A percentile compares a stretch with the other conserved stretches of the same genome.
These are phyloP conservation scores for Pichia heedii DNA, from an alignment of 805 yeast species.

Conservation along the genomic window DNA sequence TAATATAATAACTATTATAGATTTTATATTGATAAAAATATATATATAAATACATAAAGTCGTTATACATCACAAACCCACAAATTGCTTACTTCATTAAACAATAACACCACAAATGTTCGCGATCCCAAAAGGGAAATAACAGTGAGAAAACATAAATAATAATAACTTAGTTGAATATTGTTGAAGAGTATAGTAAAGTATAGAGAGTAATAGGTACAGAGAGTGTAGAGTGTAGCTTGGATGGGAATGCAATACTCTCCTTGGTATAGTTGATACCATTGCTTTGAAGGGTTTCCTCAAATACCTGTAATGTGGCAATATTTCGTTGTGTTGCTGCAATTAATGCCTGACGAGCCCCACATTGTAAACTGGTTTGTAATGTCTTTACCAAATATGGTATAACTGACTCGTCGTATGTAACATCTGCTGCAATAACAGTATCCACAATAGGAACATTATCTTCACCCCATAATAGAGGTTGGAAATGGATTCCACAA, in stretches of 20 bases:
- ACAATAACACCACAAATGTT: too few species aligned
- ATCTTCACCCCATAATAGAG: constrained; percentile 54
- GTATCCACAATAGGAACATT: constrained; percentile 37
- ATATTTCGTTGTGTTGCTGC: constrained; percentile 70
- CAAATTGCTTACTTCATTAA: too few species aligned
- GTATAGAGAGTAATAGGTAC: not conserved
- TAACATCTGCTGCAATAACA: constrained; percentile 79
- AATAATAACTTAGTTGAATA: too few species aligned
- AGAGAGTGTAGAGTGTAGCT: not conserved
- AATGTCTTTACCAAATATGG: constrained; percentile 35
- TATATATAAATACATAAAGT: too few species aligned
- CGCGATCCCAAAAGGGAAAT: too few species aligned
- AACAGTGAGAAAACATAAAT: too few species aligned
- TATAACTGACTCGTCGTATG: constrained; percentile 62
- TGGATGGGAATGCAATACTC: not conserved
- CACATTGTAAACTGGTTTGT: not conserved
- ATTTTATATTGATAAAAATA: too few species aligned
- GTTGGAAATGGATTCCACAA: constrained; percentile 29
- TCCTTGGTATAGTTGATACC: not conserved
- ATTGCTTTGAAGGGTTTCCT: constrained; percentile 30
- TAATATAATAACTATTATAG: too few species aligned
- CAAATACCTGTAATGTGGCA: constrained; percentile 5
- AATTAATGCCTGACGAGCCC: constrained; percentile 25
- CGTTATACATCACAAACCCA: too few species aligned
- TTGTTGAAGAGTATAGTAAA: too few species aligned